Evolutionary conservation across 495 filamentous ascomycete species (phyloP), one percentile per base, ranked within the genome.

Genomic region (Daldinia loculata): DNA sequence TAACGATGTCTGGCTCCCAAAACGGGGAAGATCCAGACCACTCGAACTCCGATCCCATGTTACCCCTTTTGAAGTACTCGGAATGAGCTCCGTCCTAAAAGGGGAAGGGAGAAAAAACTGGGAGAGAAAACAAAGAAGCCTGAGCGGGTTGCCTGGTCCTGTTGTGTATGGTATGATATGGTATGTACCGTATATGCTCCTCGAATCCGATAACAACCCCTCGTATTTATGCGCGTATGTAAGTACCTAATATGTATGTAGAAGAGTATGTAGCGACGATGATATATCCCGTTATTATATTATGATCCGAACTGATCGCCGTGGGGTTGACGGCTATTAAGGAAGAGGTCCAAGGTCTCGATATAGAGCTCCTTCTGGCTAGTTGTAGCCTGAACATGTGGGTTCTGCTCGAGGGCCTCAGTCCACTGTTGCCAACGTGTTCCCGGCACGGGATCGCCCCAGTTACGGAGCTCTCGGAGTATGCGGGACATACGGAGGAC

Each of bases 361-460:
- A 90, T 74, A 74, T 95, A 96, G 9, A 95, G 84, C 48, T 90
- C 85, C 75, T 92, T 85, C 1, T 80, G 82, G 75, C 92, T 95
- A 43, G 91, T 94, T 9, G 94, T 97, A 64, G 87, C 88, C 78
- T 87, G 87, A 50, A 97, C 87, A 63, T 90, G 87, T 59, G 89
- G 86, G 64, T 94, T 89, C 3, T 82, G 76, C 77, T 97, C 93
- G 48, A 98, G 84, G 5, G 94, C 94, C n/a, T 90, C 80, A 6
- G 95, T 80, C 94, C 93, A 98, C 32, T 80, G 81, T 27, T 84
- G 89, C 89, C 91, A 93, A 55, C 94, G 86, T 70, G 83, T 90
- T 6, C 88, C 90, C 14, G 84, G 82, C 64, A 89, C 85, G 8
- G 93, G 87, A 52, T 92, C 89, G 27, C 89, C 88, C 92, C 92